phyloP scores from a whole-genome alignment of 1,284 basidiomycete species.

The Tremellales sp. region DNA sequence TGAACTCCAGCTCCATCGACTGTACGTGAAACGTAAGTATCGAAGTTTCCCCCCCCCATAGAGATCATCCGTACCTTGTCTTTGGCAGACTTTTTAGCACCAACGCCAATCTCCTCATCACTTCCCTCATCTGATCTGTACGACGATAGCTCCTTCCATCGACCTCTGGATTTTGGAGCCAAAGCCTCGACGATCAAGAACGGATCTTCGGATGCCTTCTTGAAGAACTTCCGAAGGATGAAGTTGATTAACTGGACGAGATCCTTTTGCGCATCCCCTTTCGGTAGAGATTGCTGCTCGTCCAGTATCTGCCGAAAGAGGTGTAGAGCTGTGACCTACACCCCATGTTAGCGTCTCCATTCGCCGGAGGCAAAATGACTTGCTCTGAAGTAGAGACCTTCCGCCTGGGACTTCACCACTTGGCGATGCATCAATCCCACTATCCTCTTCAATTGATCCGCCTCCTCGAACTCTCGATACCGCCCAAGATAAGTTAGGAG shows the following conservation, averaged over 20 bases:
- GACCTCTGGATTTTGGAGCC: conserved; percentile 79
- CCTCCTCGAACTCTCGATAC: conserved; percentile 71
- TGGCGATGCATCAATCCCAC: conserved; percentile 83
- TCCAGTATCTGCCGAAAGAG: conserved; percentile 79
- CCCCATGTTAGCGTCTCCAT: neutral
- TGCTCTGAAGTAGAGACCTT: conserved; percentile 89
- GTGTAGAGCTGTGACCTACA: conserved; percentile 75
- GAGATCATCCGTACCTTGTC: conserved; percentile 38
- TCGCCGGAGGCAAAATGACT: conserved; percentile 22
- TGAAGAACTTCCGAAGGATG: conserved; percentile 87
- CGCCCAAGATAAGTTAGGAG: conserved; percentile 73
- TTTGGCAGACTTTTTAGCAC: conserved; percentile 44
- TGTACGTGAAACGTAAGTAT: conserved; percentile 10
- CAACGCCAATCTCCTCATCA: conserved; percentile 53
- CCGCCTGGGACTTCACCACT: conserved; percentile 79
- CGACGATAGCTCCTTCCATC: conserved; percentile 79
- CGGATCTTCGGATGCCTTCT: conserved; percentile 70
- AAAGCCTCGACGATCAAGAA: conserved; percentile 84
- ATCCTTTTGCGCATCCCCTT: conserved; percentile 74
- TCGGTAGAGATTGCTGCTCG: conserved; percentile 69
- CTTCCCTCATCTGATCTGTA: conserved; percentile 61
- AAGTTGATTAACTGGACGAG: conserved; percentile 75
- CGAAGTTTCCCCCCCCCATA: neutral
- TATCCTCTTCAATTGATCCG: conserved; percentile 79
- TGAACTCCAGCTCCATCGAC: conserved; percentile 68